Base-by-base conservation (phyloP, 495 filamentous ascomycete genomes). In the Paragyromitra xinjiangensis region DNA sequence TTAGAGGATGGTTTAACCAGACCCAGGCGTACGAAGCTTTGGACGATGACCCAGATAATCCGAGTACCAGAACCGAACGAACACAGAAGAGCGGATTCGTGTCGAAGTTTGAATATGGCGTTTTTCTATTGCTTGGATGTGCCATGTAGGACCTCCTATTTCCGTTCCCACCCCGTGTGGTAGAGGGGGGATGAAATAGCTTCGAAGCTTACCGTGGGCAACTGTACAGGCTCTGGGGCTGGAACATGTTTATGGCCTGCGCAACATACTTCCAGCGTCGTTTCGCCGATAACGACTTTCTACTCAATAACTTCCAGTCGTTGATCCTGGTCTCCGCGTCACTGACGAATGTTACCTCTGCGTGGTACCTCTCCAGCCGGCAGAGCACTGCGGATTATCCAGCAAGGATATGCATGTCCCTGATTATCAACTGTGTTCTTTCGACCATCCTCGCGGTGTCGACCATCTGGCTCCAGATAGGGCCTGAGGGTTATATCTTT, bases 191-290 rank as follows among this genome's bases (percentile, higher is more conserved):
- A 37, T 22, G 24, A 22, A 39, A 39, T 59, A 59, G 64, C 48
- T 55, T 58, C n/a, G 62, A 61, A 75, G 40, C 79, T 73, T 63
- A 80, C 19, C 16, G 19, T 70, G 26, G 69, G 39, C 42, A 61
- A 19, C 24, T 4, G 7, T 53, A 37, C 26, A 83, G 66, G 79
- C 78, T 71, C 11, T 79, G 50, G 65, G 73, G 73, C 67, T 97
- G 94, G 94, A 98, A 97, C 86, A 97, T 97, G 95, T 97, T 98
- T 85, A 89, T 99, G 74, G 95, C 96, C 19, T 94, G 94, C 8
- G 92, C 92, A 12, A 93, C 94, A 7, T 98, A 97, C 86, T 97
- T 99, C 86, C 90, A 94, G 81, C 86, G 84, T 64, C 94, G 96
- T 71, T 97, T 99, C 83, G 83, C 86, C 53, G 88, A 87, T 75